Evolutionary conservation across 2,329 filamentous ascomycete genomes (phyloP).

Genomic region (Raffaelea ambrosiae): DNA sequence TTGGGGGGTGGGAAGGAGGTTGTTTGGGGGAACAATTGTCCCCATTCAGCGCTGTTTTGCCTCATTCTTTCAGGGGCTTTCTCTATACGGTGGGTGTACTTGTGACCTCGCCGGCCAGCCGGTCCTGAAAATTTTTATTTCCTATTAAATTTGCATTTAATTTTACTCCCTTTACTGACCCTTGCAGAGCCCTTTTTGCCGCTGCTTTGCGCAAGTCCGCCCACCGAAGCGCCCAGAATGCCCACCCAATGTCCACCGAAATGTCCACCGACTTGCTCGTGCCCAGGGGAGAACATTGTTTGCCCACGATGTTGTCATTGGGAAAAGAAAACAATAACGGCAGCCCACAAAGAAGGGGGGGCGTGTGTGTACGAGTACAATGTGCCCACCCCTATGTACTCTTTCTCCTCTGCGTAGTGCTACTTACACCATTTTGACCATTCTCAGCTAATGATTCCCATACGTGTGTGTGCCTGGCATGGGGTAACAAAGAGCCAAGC

Average conservation of each 20-base stretch:
- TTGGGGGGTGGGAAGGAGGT: background rate
- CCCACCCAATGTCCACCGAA: too few relatives aligned
- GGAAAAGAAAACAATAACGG: background rate
- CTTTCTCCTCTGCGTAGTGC: too few relatives aligned
- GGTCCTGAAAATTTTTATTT: constrained; percentile 6
- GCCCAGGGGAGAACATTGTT: too few relatives aligned
- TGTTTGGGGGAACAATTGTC: too few relatives aligned
- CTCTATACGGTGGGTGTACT: background rate
- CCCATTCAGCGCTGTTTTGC: background rate
- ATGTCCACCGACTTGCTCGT: too few relatives aligned
- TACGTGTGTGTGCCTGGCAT: too few relatives aligned
- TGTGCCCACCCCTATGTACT: too few relatives aligned
- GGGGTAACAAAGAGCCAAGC: background rate
- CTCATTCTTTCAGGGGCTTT: background rate
- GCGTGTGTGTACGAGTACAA: too few relatives aligned
- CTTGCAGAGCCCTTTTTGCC: constrained; percentile 1
- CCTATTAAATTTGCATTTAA: background rate
- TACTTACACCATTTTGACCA: constrained; percentile 4
- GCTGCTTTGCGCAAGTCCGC: constrained; percentile 1
- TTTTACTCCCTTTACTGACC: background rate
- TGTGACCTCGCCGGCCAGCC: constrained; percentile 3
- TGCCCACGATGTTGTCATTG: constrained; percentile 6
- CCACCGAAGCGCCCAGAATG: too few relatives aligned
- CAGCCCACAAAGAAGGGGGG: background rate
- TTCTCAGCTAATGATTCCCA: constrained; percentile 3